Conservation (phyloP, 2,329 filamentous ascomycete species). For the Penicillium palitans region DNA sequence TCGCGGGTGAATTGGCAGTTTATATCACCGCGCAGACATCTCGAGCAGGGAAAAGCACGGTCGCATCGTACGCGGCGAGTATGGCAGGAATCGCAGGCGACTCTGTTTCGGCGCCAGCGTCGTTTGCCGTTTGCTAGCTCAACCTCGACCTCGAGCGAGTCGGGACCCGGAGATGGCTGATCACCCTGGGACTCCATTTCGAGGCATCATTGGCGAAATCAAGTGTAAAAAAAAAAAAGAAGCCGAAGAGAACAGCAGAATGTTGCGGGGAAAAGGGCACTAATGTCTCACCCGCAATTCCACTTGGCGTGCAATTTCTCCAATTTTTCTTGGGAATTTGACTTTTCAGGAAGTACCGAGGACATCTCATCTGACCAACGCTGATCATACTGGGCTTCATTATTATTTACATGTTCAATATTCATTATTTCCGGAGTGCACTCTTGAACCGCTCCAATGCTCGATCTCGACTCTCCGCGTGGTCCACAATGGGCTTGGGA, state of each 20-base stretch:
- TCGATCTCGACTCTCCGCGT: constrained; percentile 66
- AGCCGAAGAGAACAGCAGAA: not conserved
- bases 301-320: constrained; percentile 2
- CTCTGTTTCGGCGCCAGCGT: constrained; percentile 40
- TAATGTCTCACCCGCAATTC: constrained; percentile 12
- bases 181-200: constrained; percentile 39
- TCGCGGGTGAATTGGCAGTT: constrained; percentile 85
- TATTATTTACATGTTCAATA: not conserved
- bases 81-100: constrained; percentile 91
- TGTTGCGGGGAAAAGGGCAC: constrained; percentile 11
- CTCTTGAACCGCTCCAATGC: constrained; percentile 71
- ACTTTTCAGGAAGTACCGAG: not conserved
- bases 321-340: not conserved
- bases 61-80: constrained; percentile 92
- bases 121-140: constrained; percentile 33
- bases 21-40: constrained; percentile 73
- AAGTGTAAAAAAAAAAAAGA: not conserved
- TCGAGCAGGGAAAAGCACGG: constrained; percentile 84
- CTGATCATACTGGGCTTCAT: not conserved
- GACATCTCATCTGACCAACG: not conserved
- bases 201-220: constrained; percentile 28
- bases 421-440: constrained; percentile 32
- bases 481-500: constrained; percentile 71
- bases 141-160: constrained; percentile 12
- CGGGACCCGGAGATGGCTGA: constrained; percentile 20